Evolutionary conservation across 495 filamentous ascomycete species (phyloP), one percentile per base, ranked within the genome.

Genomic region (Gamarada debralockiae): DNA sequence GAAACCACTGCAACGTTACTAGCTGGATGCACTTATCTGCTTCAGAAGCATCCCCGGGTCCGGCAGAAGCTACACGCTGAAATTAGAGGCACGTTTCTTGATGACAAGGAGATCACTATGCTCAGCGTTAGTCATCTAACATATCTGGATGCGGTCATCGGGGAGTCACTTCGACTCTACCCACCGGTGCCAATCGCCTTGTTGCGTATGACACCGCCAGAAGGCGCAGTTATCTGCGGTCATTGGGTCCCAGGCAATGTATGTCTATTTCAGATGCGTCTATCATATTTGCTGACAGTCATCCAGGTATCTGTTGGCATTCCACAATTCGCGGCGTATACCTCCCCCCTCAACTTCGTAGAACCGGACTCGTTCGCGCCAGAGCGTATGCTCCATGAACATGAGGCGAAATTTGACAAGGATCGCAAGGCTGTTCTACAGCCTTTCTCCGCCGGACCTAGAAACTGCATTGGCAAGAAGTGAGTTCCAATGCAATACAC

Each of bases 1-100:
- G 82, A 86, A 46, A 85, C 83, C 1, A 83, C 80, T 1, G 81
- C 83, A 1, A 81, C 82, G 0, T 48, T 78, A 4, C 61, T 87
- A 18, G 65, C 70, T 1, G 75, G 70, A 2, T 68, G 70, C 0
- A 74, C 73, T 0, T 87, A 73, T 50, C 70, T 74, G 20, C 67
- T 86, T 2, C 55, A 77, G 0, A 75, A 62, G 3, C 66, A 79
- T 55, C 75, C 70, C 0, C 59, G 65, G 0, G 64, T 65, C 3
- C 14, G 43, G 23, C 18, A 58, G 14, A 69, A 64, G 41, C 61
- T 85, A 0, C 64, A 61, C 12, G 52, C 66, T 0, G 83, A 86
- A 50, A 72, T 85, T 27, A 74, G 83, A 3, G 60, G 58, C 2
- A 47, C 68, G 2, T 87, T 83, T 62, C 64, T 59, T 5, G 68